phyloP scores from a whole-genome alignment of 805 yeast species.

The Nematodospora valgi region DNA sequence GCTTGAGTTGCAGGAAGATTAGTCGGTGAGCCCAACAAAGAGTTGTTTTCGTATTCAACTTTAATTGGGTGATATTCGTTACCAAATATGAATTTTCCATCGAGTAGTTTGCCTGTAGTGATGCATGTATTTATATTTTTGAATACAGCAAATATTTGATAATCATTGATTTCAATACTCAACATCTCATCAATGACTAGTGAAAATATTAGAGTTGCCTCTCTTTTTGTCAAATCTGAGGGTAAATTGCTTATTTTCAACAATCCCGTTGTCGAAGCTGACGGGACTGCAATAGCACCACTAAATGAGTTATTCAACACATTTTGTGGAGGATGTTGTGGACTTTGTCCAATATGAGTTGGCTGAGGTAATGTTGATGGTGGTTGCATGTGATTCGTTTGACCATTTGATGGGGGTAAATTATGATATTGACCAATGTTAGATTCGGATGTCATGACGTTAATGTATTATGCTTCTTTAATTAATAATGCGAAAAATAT shows the following conservation, averaged over 20 bases:
- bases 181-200: constrained; percentile 60
- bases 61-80: constrained; percentile 31
- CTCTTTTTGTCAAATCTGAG: constrained; percentile 59
- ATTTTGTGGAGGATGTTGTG: constrained; percentile 9
- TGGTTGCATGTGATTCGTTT: constrained; percentile 1
- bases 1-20: constrained; percentile 14
- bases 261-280: constrained; percentile 12
- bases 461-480: too few species aligned
- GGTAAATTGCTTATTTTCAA: constrained; percentile 54
- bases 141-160: constrained; percentile 31
- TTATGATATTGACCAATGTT: constrained; percentile 6
- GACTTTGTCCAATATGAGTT: background rate
- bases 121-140: constrained; percentile 36
- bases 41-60: constrained; percentile 23
- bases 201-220: constrained; percentile 64
- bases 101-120: constrained; percentile 37
- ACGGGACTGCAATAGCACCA: constrained; percentile 6
- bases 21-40: constrained; percentile 11
- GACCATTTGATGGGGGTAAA: constrained; percentile 4
- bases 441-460: constrained; percentile 11
- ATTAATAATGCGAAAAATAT: too few species aligned
- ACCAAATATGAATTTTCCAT: constrained; percentile 40
- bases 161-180: constrained; percentile 44
- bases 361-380: constrained; percentile 6
- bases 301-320: constrained; percentile 2